Evolutionary conservation across 106 monocot species (phyloP), one percentile per base, ranked within the genome.

Genomic region (Acorus gramineus): DNA sequence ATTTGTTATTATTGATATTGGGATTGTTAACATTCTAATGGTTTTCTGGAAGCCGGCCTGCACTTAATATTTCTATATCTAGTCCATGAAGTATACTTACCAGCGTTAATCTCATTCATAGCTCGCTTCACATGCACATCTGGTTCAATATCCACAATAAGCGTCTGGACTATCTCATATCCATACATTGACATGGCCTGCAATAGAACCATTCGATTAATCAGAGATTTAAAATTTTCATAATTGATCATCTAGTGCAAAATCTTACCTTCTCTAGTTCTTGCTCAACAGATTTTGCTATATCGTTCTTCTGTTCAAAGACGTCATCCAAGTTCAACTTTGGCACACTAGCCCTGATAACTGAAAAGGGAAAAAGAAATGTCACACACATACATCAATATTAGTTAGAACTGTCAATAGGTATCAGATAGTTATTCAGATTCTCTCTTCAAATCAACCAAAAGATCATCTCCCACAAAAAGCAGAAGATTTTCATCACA

Each of bases 91-190:
- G 28, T 28, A 28, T 28, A 52, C 72, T 74, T 66, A 51, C 78
- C 82, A 63, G 84, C 84, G 52, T 84, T 84, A 13, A 84, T 84
- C 72, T 84, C 84, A 69, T 79, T 79, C 84, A 84, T 84, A 10
- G 84, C 84, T 48, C 73, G 51, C 73, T 84, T 84, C 7, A 84
- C 84, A 59, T 63, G 76, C 47, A 14, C 76, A 63, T 79, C 79
- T 11, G 78, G 83, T 63, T 78, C 83, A 64, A 83, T 83, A 65
- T 76, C 83, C 49, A 79, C 75, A 46, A 83, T 84, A 6, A 84
- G 65, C 2, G 84, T 84, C 42, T 84, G 79, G 10, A 84, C 79
- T 55, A 84, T 84, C 61, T 79, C 76, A 62, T 79, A 84, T 0
- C 84, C 79, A 57, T 84, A 79, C 49, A 44, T 61, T 4, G 84